A percentile compares a stretch with the other conserved stretches of the same genome.
Evolutionary conservation across 2,329 filamentous ascomycete genomes (phyloP).

Genomic region (Diaporthe australafricana): DNA sequence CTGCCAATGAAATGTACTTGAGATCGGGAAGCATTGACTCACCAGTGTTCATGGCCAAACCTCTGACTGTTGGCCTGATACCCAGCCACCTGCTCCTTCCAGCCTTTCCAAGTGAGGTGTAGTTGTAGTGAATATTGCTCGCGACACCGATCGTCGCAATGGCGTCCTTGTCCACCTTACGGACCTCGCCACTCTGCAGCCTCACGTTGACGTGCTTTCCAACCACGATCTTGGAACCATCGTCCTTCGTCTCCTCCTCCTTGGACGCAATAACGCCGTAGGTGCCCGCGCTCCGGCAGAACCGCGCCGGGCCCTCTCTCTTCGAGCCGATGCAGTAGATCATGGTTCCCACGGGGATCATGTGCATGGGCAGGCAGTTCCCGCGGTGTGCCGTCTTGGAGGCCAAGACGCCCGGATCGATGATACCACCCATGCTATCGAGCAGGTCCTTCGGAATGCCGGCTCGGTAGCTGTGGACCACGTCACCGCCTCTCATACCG

Average conservation of each 20-base stretch:
- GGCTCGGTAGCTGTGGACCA: conserved; percentile 89
- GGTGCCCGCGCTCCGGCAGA: conserved; percentile 95
- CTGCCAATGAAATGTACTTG: background rate
- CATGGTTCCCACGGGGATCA: conserved; percentile 94
- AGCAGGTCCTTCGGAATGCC: conserved; percentile 91
- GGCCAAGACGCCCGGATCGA: conserved; percentile 96
- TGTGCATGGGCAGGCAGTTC: conserved; percentile 94
- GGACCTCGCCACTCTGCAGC: conserved; percentile 91
- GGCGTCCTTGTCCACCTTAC: conserved; percentile 89
- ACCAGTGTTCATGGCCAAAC: conserved; percentile 98
- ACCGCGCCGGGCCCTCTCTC: conserved; percentile 80
- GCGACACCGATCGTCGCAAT: conserved; percentile 95
- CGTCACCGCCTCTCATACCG: conserved; percentile 90
- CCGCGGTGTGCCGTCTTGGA: conserved; percentile 94
- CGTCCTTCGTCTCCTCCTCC: conserved; percentile 77
- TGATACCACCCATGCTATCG: conserved; percentile 89
- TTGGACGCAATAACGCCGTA: conserved; percentile 91
- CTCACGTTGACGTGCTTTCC: conserved; percentile 85
- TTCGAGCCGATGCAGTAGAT: conserved; percentile 90
- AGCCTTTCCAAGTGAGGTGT: conserved; percentile 92
- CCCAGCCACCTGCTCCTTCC: conserved; percentile 94
- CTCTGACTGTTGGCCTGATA: conserved; percentile 93
- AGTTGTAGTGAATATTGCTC: conserved; percentile 93
- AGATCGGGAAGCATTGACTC: conserved; percentile 46
- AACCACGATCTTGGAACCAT: conserved; percentile 71